phyloP scores from a whole-genome alignment of 371 early-diverging fungal genomes.

The Rhizopus stolonifer region DNA sequence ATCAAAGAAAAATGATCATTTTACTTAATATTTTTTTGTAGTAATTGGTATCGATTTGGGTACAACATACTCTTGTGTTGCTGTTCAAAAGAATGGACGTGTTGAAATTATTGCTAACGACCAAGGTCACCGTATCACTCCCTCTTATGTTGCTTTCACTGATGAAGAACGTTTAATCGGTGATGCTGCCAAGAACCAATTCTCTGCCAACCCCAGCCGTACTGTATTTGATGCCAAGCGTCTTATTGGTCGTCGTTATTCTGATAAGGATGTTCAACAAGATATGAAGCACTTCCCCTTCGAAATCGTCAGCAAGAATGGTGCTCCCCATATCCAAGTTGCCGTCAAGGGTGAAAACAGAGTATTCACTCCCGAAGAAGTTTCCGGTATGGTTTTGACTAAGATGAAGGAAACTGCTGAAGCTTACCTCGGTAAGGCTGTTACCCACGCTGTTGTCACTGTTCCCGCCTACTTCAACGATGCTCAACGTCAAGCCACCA shows the following conservation, averaged over 20 bases:
- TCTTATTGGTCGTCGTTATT: constrained; percentile 86
- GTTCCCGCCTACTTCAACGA: constrained; percentile 94
- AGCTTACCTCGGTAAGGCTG: constrained; percentile 88
- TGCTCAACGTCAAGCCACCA: constrained; percentile 82
- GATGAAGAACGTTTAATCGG: constrained; percentile 85
- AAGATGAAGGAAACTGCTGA: constrained; percentile 98
- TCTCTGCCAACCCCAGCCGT: constrained; percentile 79
- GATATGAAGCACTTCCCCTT: constrained; percentile 94
- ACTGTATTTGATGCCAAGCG: constrained; percentile 96
- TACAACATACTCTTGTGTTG: constrained; percentile 98
- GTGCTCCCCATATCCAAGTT: constrained; percentile 82
- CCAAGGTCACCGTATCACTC: constrained; percentile 84
- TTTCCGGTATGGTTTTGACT: constrained; percentile 93
- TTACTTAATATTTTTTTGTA: constrained; percentile 13
- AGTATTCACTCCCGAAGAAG: constrained; percentile 95
- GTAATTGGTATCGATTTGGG: constrained; percentile 86
- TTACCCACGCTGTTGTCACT: constrained; percentile 84
- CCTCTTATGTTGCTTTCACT: constrained; percentile 87
- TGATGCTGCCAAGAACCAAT: constrained; percentile 86
- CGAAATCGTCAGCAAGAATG: constrained; percentile 78
- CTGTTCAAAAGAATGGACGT: constrained; percentile 88
- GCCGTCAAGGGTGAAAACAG: constrained; percentile 87
- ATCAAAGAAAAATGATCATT: not conserved
- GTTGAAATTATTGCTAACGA: constrained; percentile 85
- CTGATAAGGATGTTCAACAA: constrained; percentile 80